Evolutionary conservation across 352 stramenopile genomes (phyloP).

Genomic region (Globisporangium barbulae): DNA sequence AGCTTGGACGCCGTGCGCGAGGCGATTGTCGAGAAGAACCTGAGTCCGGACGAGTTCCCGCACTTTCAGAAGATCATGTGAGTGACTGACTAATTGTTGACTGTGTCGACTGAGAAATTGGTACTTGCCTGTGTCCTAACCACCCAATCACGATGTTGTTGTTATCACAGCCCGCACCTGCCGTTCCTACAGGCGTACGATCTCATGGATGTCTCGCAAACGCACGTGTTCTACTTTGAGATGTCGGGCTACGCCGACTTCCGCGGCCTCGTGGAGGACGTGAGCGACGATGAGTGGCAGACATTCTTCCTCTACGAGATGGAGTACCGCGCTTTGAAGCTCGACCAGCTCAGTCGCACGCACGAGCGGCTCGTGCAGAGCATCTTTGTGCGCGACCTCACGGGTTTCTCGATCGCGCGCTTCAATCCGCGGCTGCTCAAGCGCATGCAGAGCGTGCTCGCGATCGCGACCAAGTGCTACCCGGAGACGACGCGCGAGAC

Average conservation of each 20-base stretch:
- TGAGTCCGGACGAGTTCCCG: constrained; percentile 54
- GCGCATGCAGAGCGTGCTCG: constrained; percentile 35
- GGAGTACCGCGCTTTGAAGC: constrained; percentile 59
- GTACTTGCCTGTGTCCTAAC: background rate
- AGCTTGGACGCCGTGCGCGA: constrained; percentile 57
- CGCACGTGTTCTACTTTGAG: constrained; percentile 66
- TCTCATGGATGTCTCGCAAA: constrained; percentile 32
- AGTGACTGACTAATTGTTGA: background rate
- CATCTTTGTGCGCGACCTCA: constrained; percentile 61
- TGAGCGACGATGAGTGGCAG: constrained; percentile 68
- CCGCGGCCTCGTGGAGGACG: constrained; percentile 46
- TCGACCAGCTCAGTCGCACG: constrained; percentile 63
- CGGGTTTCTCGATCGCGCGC: constrained; percentile 58
- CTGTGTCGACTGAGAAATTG: background rate
- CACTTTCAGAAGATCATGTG: constrained; percentile 68
- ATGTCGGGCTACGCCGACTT: constrained; percentile 67
- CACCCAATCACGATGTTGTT: background rate
- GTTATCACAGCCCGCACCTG: constrained; percentile 32
- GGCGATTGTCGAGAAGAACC: constrained; percentile 44
- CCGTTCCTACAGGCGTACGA: constrained; percentile 67
- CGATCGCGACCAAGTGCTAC: constrained; percentile 61
- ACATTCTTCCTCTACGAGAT: constrained; percentile 74
- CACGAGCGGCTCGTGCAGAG: constrained; percentile 55
- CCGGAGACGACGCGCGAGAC: constrained; percentile 55
- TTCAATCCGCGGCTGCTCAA: constrained; percentile 53